These are phyloP conservation scores for Saposhnikovia divaricata DNA, from an alignment of 129 eudicot species.

Conservation along the genomic window DNA sequence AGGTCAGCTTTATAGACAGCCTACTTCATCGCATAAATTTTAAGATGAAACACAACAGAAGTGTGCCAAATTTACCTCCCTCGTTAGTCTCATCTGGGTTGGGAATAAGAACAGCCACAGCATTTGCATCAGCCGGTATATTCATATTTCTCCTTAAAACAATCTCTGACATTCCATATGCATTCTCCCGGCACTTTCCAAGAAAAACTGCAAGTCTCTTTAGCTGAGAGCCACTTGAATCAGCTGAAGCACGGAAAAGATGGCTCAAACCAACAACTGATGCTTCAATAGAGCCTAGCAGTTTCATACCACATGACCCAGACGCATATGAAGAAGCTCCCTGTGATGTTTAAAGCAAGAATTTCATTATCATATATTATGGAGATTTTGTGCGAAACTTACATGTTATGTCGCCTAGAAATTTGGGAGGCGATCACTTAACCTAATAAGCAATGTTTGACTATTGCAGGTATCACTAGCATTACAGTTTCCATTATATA, in stretches of 20 bases:
- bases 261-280: conserved; percentile 78
- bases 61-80: conserved; percentile 40
- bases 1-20: background rate
- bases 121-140: conserved; percentile 71
- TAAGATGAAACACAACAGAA: background rate
- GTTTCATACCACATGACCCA: conserved; percentile 25
- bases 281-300: conserved; percentile 74
- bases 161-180: conserved; percentile 49
- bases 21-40: background rate
- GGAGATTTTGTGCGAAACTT: too few species aligned
- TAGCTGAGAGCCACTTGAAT: conserved; percentile 61
- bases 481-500: too few species aligned
- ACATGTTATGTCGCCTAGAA: too few species aligned
- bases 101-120: conserved; percentile 54
- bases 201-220: conserved; percentile 61
- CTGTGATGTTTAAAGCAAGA: conserved; percentile 24
- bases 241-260: conserved; percentile 57
- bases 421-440: too few species aligned
- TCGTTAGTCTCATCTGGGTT: conserved; percentile 29
- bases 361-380: too few species aligned
- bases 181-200: conserved; percentile 38
- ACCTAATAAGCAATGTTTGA: background rate
- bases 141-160: conserved; percentile 60
- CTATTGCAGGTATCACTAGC: background rate
- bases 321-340: conserved; percentile 24